Evolutionary conservation across 345 rosid genomes (phyloP).

Genomic region (Arabis alpina): DNA sequence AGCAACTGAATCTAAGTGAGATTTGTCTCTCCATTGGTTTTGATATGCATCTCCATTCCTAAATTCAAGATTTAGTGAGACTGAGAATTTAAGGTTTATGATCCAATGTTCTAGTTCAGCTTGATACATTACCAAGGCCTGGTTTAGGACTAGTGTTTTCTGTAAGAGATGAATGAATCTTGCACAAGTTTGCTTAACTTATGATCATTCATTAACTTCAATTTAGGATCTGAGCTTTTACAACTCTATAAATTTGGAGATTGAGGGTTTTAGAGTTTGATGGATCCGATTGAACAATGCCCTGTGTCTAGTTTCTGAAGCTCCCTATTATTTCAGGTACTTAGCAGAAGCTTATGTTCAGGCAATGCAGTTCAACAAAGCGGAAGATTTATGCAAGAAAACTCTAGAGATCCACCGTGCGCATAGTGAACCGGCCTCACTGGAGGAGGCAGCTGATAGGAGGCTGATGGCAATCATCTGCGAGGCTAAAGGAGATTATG

Average conservation of each 20-base stretch:
- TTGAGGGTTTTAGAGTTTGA: neutral
- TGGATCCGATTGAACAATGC: neutral
- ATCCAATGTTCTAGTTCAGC: too few species aligned
- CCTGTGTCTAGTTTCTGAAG: neutral
- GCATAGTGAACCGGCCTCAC: constrained; percentile 96
- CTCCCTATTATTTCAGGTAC: constrained; percentile 53
- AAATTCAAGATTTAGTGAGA: neutral
- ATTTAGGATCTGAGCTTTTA: constrained; percentile 2
- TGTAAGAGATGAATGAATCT: neutral
- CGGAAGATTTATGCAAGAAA: constrained; percentile 89
- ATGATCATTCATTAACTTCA: neutral
- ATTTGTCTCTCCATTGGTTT: constrained; percentile 3
- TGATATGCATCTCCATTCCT: neutral
- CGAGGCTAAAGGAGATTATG: constrained; percentile 97
- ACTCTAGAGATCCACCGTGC: constrained; percentile 95
- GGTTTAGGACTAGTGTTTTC: too few species aligned
- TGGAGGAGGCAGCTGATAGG: constrained; percentile 97
- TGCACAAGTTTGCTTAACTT: neutral
- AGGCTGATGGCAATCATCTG: constrained; percentile 89
- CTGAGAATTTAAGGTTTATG: neutral
- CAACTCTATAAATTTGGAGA: neutral
- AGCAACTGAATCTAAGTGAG: constrained; percentile 20
- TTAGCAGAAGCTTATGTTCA: constrained; percentile 98
- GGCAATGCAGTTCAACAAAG: constrained; percentile 98
- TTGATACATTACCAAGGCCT: too few species aligned